Percentiles rank a stretch among this genome's conserved stretches.
These are phyloP conservation scores for Alloascoidea hylecoeti DNA, from an alignment of 805 yeast species.

Conservation along the genomic window DNA sequence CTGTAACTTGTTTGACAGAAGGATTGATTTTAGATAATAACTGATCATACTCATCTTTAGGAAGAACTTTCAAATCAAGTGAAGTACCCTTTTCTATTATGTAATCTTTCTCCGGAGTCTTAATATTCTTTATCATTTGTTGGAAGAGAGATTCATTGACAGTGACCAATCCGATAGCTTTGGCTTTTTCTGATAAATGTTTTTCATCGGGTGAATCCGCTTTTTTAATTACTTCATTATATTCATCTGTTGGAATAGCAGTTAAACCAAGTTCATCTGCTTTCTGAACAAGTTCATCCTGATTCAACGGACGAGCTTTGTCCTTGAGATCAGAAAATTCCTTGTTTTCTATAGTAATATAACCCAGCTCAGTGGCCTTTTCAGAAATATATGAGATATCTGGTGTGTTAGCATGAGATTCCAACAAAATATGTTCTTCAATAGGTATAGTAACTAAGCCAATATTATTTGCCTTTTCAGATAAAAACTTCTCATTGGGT, in stretches of 20 bases:
- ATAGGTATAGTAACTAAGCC: slow-evolving; percentile 7
- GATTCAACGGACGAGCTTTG: slow-evolving; percentile 2
- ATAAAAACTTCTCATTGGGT: slow-evolving; percentile 15
- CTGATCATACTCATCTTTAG: neutral
- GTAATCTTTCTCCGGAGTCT: neutral
- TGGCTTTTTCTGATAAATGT: slow-evolving; percentile 11
- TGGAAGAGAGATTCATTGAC: no score
- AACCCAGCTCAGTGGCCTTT: slow-evolving; percentile 1
- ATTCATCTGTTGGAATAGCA: slow-evolving; percentile 9
- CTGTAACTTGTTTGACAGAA: no score
- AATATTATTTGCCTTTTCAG: slow-evolving; percentile 11
- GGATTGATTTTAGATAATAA: no score
- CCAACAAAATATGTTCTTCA: neutral
- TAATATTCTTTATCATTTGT: neutral
- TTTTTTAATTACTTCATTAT: slow-evolving; percentile 8
- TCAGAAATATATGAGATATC: slow-evolving; percentile 1
- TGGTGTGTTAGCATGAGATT: neutral
- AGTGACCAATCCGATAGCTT: slow-evolving; percentile 10
- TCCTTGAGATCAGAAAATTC: neutral
- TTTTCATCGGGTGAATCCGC: slow-evolving; percentile 5
- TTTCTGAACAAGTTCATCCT: slow-evolving; percentile 1
- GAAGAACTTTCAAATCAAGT: neutral
- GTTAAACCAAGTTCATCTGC: slow-evolving; percentile 5
- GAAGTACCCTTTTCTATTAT: neutral
- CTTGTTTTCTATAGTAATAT: neutral